Evolutionary conservation across 495 filamentous ascomycete genomes (phyloP), one percentile per base, ranked within the genome.

Genomic region (Podospora australis): DNA sequence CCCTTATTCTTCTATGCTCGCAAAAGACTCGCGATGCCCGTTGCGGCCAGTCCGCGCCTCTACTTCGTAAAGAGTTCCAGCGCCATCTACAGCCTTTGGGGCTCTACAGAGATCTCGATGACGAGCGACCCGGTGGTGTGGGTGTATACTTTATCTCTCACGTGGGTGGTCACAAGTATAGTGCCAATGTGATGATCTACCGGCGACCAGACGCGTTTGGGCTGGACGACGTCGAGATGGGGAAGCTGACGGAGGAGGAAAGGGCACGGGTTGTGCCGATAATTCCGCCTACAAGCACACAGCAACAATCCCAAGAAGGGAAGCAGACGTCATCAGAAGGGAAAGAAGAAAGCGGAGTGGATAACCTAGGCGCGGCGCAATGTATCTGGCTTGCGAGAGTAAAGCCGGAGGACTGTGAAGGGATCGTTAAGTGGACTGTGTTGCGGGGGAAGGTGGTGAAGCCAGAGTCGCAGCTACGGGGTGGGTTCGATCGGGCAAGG

Each of bases 91-190:
- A 89, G 2, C 82, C 86, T 1, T 70, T 91, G 2, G 88, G 89
- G 0, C 67, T 98, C 4, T 90, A 86, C 63, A 83, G 94, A 19
- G 92, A 97, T 59, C 68, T 90, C 28, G 79, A 89, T 43, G 92
- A 98, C 60, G 81, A 86, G 64, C 65, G 92, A 32, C 84, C 88
- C 0, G 91, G 90, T 13, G 92, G 94, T 2, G 90, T 94, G 3
- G 90, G 88, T 1, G 85, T 98, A 43, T 91, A 96, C 58, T 98
- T 97, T 61, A 89, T 97, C 56, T 90, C 81, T 54, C 92, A 98
- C 61, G 88, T 96, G 0, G 92, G 92, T 9, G 92, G 92, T 0
- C 92, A 98, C 61, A 94, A 95, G 67, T 97, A 88, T 63, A 78
- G 80, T 6, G 92, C 91, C 1, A 98, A 98, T 57, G 77, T 96